Conservation (phyloP, 768 basidiomycete genomes). For the Boletus patriciae region DNA sequence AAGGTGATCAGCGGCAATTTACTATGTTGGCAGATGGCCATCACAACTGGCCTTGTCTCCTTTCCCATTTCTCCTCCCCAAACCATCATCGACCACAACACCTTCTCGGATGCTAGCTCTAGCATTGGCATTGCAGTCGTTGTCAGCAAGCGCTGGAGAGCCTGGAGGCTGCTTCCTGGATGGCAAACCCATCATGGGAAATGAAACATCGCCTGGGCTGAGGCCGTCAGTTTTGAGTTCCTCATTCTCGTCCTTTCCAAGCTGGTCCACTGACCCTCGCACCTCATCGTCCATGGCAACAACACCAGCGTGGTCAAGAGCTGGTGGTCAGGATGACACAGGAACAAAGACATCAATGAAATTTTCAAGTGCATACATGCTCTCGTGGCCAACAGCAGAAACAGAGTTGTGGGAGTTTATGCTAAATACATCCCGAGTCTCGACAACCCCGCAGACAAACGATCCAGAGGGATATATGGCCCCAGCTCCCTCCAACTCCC, state of each 20-base stretch:
- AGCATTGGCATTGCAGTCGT: not conserved
- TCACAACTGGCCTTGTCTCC: too few relatives aligned
- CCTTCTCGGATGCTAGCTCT: not conserved
- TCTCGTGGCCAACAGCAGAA: not conserved
- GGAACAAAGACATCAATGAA: slow-evolving; percentile 12
- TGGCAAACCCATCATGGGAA: slow-evolving; percentile 3
- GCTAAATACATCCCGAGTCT: not conserved
- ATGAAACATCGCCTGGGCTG: slow-evolving; percentile 23
- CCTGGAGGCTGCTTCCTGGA: not conserved
- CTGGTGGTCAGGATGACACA: slow-evolving; percentile 4
- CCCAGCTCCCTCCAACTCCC: not conserved
- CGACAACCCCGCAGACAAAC: not conserved
- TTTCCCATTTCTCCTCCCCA: too few relatives aligned
- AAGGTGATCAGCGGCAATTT: not conserved
- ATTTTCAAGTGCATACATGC: slow-evolving; percentile 14
- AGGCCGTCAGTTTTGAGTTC: slow-evolving; percentile 15
- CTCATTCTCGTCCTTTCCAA: not conserved
- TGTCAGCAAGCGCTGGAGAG: not conserved
- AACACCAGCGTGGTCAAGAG: slow-evolving; percentile 21
- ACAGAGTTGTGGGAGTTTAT: not conserved
- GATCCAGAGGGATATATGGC: not conserved
- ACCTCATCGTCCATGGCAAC: slow-evolving; percentile 8
- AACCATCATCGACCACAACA: too few relatives aligned
- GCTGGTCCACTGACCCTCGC: too few relatives aligned
- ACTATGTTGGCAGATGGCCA: not conserved